These are phyloP conservation scores for Scorias spongiosa DNA, from an alignment of 2,329 filamentous ascomycete genomes.

Conservation along the genomic window DNA sequence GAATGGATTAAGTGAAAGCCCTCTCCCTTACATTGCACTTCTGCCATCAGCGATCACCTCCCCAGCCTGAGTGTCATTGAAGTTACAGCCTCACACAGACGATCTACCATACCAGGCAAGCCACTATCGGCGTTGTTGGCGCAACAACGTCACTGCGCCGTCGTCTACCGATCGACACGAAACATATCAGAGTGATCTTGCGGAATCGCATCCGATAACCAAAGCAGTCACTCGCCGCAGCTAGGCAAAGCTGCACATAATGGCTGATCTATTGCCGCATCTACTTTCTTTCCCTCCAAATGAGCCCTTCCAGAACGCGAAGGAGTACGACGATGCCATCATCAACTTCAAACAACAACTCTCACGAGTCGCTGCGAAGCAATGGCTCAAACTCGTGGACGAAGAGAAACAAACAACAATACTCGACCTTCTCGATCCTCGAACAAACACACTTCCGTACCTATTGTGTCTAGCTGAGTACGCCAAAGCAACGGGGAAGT, in stretches of 20 bases:
- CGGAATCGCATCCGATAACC: no score
- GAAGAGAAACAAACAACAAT: constrained; percentile 20
- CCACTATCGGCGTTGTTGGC: no score
- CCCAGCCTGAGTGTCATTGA: no score
- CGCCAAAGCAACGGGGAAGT: constrained; percentile 7
- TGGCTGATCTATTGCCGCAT: constrained; percentile 11
- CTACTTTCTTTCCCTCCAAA: constrained; percentile 21
- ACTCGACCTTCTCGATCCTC: constrained; percentile 37
- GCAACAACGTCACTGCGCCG: no score
- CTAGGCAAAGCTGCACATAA: constrained; percentile 3
- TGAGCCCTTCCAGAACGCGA: constrained; percentile 13
- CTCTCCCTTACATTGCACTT: no score
- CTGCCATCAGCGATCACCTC: no score
- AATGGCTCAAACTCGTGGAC: constrained; percentile 24
- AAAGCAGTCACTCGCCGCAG: no score
- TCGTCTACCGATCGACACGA: no score
- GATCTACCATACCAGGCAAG: no score
- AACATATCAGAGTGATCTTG: no score
- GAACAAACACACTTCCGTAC: constrained; percentile 44
- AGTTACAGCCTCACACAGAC: no score
- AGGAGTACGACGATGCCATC: constrained; percentile 25
- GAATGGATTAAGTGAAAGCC: no score
- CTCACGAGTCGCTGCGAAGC: constrained; percentile 16
- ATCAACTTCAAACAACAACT: constrained; percentile 22
- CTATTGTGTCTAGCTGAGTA: constrained; percentile 36